These are phyloP conservation scores for Angomonas deanei DNA, from an alignment of 208 protist genomes.

Conservation along the genomic window DNA sequence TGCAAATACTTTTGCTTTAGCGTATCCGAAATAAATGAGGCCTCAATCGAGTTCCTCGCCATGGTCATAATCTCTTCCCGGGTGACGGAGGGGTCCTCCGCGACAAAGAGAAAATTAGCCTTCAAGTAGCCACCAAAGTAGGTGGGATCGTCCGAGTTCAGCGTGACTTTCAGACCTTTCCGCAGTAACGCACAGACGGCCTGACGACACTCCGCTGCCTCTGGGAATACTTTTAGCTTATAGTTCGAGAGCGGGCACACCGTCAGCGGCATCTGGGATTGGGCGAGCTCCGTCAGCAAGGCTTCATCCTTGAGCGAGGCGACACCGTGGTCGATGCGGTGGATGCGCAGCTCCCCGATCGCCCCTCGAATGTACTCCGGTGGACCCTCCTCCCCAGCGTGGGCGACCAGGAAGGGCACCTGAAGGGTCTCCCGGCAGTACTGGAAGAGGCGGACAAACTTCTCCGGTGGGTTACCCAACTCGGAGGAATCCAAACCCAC, in stretches of 20 bases:
- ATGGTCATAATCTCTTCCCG: conserved; percentile 25
- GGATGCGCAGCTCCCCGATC: conserved; percentile 24
- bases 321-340: conserved; percentile 51
- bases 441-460: conserved; percentile 42
- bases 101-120: conserved; percentile 31
- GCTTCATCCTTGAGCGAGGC: conserved; percentile 17
- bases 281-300: conserved; percentile 18
- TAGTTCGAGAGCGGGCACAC: conserved; percentile 57
- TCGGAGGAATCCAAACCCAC: conserved; percentile 46
- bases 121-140: conserved; percentile 52
- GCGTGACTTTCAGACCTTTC: conserved; percentile 31
- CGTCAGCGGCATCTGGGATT: conserved; percentile 25
- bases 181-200: conserved; percentile 21
- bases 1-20: conserved; percentile 23
- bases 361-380: conserved; percentile 24
- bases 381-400: conserved; percentile 53
- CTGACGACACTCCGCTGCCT: conserved; percentile 10
- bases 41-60: conserved; percentile 28
- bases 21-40: conserved; percentile 25
- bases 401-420: conserved; percentile 30
- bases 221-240: conserved; percentile 31
- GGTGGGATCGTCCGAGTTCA: conserved; percentile 59
- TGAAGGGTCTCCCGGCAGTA: conserved; percentile 35
- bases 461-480: conserved; percentile 35
- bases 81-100: conserved; percentile 20